A percentile compares a stretch with the other conserved stretches of the same genome.
Evolutionary conservation across 108 stramenopile species (phyloP).

Genomic region (Mediolabrus comicus): DNA sequence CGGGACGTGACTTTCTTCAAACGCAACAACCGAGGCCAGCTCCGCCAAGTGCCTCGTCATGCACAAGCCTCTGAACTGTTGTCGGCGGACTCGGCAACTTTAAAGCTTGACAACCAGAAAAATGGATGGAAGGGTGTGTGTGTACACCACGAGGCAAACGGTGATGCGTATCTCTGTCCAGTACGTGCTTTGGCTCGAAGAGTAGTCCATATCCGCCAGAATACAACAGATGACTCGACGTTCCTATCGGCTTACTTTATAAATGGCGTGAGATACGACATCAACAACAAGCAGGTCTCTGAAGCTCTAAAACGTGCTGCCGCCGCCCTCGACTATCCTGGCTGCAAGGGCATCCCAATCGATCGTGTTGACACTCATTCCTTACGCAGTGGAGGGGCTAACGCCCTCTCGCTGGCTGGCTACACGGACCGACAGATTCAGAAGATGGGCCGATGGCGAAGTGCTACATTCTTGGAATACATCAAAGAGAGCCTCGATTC

Average conservation of each 20-base stretch:
- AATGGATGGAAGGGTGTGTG: slow-evolving; percentile 2
- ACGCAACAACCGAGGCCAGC: background rate
- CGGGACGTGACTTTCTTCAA: background rate
- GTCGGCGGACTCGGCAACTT: background rate
- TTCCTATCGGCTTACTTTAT: background rate
- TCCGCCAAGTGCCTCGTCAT: background rate
- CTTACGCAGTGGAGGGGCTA: background rate
- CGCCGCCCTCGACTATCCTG: background rate
- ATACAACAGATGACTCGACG: background rate
- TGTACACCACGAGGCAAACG: background rate
- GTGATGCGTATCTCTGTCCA: background rate
- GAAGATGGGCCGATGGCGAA: slow-evolving; percentile 1
- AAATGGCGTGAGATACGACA: background rate
- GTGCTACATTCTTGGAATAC: background rate
- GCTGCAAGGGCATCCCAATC: background rate
- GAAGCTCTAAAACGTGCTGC: background rate
- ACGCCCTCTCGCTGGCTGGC: background rate
- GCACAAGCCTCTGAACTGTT: background rate
- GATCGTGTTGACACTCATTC: background rate
- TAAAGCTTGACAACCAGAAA: background rate
- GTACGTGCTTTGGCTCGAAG: background rate
- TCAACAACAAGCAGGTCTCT: background rate
- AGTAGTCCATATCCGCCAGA: background rate
- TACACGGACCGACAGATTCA: background rate
- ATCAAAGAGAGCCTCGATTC: background rate